Evolutionary conservation across 2,329 filamentous ascomycete species (phyloP).

Genomic region (Seiridium cupressi): DNA sequence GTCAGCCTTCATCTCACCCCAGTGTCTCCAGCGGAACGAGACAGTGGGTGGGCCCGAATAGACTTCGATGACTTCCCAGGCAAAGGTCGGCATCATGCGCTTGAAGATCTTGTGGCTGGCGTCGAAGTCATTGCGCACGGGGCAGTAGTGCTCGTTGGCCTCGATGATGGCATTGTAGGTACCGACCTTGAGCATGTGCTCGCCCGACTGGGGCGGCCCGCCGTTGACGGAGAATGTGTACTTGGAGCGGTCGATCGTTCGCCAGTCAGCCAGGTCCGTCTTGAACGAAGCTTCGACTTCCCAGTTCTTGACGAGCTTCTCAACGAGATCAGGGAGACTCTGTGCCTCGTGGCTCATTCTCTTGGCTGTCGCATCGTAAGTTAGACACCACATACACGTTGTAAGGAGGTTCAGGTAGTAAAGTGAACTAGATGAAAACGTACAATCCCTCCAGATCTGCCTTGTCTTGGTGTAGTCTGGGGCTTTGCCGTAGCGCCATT

Average conservation of each 20-base stretch:
- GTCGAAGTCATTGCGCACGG: constrained; percentile 58
- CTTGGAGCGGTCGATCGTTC: constrained; percentile 57
- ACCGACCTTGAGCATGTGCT: constrained; percentile 65
- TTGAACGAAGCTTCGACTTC: constrained; percentile 72
- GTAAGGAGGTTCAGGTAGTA: background rate
- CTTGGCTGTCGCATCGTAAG: constrained; percentile 45
- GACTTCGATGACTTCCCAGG: constrained; percentile 70
- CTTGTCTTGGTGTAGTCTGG: constrained; percentile 66
- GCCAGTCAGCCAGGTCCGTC: constrained; percentile 59
- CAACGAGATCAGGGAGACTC: constrained; percentile 58
- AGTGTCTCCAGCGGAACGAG: constrained; percentile 65
- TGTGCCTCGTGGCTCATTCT: constrained; percentile 51
- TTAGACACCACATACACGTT: background rate
- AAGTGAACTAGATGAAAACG: constrained; percentile 17
- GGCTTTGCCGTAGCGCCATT: constrained; percentile 58
- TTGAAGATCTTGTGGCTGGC: constrained; percentile 71
- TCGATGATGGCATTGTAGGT: constrained; percentile 69
- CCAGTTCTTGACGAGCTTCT: constrained; percentile 74
- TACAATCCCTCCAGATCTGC: constrained; percentile 57
- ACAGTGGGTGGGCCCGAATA: constrained; percentile 64
- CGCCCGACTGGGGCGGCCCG: constrained; percentile 51
- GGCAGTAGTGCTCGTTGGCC: constrained; percentile 63
- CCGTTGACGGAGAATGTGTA: constrained; percentile 67
- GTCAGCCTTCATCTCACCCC: constrained; percentile 65
- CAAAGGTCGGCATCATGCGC: constrained; percentile 71